Percentiles rank a stretch among this genome's conserved stretches.
Conservation (phyloP, 2,329 filamentous ascomycete species). For the Ramularia collo-cygni region DNA sequence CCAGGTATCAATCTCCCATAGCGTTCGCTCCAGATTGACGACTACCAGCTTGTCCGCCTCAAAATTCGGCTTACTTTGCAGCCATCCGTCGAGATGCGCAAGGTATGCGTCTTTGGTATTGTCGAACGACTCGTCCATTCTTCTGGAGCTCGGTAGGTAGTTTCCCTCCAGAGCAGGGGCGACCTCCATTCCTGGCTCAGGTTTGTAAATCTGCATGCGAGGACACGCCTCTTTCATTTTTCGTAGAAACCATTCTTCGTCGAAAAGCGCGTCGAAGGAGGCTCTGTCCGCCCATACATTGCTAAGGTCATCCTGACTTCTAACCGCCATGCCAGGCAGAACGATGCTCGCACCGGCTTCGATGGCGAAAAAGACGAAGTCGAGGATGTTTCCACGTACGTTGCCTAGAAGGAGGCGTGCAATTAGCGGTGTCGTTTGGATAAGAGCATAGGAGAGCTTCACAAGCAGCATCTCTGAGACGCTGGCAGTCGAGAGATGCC, state of each 20-base stretch:
- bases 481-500: no score
- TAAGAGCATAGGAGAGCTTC: no score
- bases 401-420: no score
- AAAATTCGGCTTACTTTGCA: slow-evolving; percentile 11
- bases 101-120: slow-evolving; percentile 14
- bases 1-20: slow-evolving; percentile 28
- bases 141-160: slow-evolving; percentile 19
- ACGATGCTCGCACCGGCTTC: slow-evolving; percentile 37
- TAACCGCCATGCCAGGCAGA: slow-evolving; percentile 13
- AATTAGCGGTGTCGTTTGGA: no score
- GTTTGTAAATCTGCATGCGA: slow-evolving; percentile 22
- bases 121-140: slow-evolving; percentile 17
- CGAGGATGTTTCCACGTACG: slow-evolving; percentile 10
- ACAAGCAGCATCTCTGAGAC: no score
- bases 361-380: slow-evolving; percentile 11
- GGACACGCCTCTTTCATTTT: slow-evolving; percentile 21
- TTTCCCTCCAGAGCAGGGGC: slow-evolving; percentile 14
- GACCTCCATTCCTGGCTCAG: slow-evolving; percentile 10
- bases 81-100: slow-evolving; percentile 19
- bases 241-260: slow-evolving; percentile 23
- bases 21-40: slow-evolving; percentile 24
- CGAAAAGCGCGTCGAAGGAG: slow-evolving; percentile 23
- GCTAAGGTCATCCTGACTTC: slow-evolving; percentile 13
- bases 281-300: slow-evolving; percentile 21
- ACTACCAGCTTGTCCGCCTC: slow-evolving; percentile 11